Conservation (phyloP, 179 eudicot species). For the Silene noctiflora region DNA sequence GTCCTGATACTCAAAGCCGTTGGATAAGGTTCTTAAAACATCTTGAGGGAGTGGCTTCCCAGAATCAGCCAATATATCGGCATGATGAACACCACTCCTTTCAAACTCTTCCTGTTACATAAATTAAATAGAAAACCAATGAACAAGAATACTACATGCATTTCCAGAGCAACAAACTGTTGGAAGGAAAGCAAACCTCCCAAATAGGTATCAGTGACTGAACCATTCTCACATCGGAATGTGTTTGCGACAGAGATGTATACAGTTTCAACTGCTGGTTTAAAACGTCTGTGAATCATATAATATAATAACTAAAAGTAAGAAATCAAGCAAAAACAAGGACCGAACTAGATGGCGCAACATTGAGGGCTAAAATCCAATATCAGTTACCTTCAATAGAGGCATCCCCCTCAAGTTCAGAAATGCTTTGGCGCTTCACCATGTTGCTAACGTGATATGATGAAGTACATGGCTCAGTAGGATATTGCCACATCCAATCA, state of each 20-base stretch:
- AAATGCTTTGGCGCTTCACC: constrained; percentile 68
- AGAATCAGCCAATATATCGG: constrained; percentile 46
- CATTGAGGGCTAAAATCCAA: constrained; percentile 1
- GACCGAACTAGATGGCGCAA: not conserved
- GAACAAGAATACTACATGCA: not conserved
- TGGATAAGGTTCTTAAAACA: constrained; percentile 55
- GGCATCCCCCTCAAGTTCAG: constrained; percentile 90
- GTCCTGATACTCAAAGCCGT: constrained; percentile 49
- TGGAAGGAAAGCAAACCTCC: constrained; percentile 59
- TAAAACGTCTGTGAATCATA: constrained; percentile 55
- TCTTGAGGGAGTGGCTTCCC: constrained; percentile 63
- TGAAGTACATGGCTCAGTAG: constrained; percentile 43
- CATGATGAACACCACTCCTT: constrained; percentile 62
- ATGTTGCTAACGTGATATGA: constrained; percentile 26
- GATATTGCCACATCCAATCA: constrained; percentile 70
- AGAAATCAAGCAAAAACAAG: constrained; percentile 9
- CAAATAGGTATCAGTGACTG: constrained; percentile 94
- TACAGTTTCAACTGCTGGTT: constrained; percentile 72
- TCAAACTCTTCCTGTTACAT: constrained; percentile 69
- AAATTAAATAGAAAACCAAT: constrained; percentile 20
- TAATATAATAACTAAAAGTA: constrained; percentile 3
- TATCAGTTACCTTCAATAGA: constrained; percentile 57
- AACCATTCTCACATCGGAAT: constrained; percentile 78
- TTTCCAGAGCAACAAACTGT: constrained; percentile 4
- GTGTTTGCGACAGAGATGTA: constrained; percentile 79